phyloP scores from a whole-genome alignment of 352 stramenopile genomes.

The Phytophthora uliginosa region DNA sequence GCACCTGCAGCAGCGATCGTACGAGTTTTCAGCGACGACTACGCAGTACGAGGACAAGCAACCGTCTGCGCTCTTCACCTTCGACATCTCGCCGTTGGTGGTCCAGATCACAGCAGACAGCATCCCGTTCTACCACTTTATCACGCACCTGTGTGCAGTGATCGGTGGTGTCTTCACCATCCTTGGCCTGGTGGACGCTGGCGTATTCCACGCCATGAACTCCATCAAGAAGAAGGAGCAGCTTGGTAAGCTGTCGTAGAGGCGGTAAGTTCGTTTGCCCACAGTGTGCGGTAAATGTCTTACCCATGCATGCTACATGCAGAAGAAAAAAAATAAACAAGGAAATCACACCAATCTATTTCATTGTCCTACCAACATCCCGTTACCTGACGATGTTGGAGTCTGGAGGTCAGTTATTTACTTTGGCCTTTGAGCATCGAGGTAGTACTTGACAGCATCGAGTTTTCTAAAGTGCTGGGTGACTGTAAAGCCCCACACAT shows the following conservation, averaged over 20 bases:
- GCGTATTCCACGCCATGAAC: slow-evolving; percentile 84
- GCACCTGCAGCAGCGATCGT: slow-evolving; percentile 68
- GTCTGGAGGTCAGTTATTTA: slow-evolving; percentile 3
- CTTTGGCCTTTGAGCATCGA: slow-evolving; percentile 46
- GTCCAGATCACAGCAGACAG: slow-evolving; percentile 74
- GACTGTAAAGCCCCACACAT: slow-evolving; percentile 76
- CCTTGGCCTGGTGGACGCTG: slow-evolving; percentile 85
- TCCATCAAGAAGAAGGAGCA: slow-evolving; percentile 90
- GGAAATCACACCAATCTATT: slow-evolving; percentile 35
- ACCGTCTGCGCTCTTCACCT: slow-evolving; percentile 78
- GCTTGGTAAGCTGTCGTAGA: slow-evolving; percentile 78
- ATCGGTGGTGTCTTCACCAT: slow-evolving; percentile 89
- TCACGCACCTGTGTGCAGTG: slow-evolving; percentile 87
- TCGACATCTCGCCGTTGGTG: slow-evolving; percentile 86
- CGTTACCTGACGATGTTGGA: not conserved
- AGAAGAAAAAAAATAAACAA: slow-evolving; percentile 19
- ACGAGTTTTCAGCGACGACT: slow-evolving; percentile 83
- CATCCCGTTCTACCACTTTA: slow-evolving; percentile 87
- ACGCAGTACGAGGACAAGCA: slow-evolving; percentile 80
- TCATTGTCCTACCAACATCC: slow-evolving; percentile 14
- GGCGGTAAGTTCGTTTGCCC: slow-evolving; percentile 17
- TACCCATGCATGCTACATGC: slow-evolving; percentile 25
- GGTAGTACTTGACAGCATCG: slow-evolving; percentile 74
- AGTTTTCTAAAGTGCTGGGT: slow-evolving; percentile 78
- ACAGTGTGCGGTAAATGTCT: not conserved